phyloP scores from a whole-genome alignment of 805 yeast genomes.

The Metschnikowia shivogae region DNA sequence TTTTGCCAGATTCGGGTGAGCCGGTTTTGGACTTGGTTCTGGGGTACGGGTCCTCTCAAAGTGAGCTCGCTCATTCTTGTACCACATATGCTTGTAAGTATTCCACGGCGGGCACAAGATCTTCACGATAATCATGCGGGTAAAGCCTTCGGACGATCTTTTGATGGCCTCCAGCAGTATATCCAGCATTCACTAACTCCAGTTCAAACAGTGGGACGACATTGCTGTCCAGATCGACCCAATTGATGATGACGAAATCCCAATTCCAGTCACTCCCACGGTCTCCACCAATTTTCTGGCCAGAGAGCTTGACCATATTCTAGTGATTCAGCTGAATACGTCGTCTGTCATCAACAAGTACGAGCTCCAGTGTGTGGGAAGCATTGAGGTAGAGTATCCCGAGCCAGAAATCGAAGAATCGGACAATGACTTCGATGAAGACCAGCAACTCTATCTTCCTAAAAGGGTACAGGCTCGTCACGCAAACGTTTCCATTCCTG shows the following conservation, averaged over 20 bases:
- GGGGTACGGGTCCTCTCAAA: constrained; percentile 2
- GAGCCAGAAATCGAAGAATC: constrained; percentile 12
- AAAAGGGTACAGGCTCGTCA: constrained; percentile 11
- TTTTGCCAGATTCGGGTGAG: background rate
- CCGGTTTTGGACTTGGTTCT: background rate
- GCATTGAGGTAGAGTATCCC: constrained; percentile 14
- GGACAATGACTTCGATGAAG: constrained; percentile 44
- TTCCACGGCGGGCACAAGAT: too few species aligned
- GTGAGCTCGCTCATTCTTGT: background rate
- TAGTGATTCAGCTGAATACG: constrained; percentile 19
- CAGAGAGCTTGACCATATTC: constrained; percentile 3
- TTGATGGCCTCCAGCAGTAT: background rate
- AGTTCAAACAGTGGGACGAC: constrained; percentile 48
- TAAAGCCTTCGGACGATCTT: background rate
- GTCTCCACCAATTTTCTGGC: background rate
- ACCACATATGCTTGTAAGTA: constrained; percentile 4
- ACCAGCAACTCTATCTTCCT: constrained; percentile 46
- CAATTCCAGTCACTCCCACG: constrained; percentile 17
- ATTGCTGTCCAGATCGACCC: constrained; percentile 36
- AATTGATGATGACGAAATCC: constrained; percentile 34
- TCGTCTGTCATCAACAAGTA: too few species aligned
- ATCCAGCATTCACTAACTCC: constrained; percentile 6
- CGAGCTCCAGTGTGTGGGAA: constrained; percentile 12
- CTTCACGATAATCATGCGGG: background rate
- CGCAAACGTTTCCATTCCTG: constrained; percentile 9